Conservation (phyloP, 371 early-diverging fungal genomes). For the Smittium culicis region DNA sequence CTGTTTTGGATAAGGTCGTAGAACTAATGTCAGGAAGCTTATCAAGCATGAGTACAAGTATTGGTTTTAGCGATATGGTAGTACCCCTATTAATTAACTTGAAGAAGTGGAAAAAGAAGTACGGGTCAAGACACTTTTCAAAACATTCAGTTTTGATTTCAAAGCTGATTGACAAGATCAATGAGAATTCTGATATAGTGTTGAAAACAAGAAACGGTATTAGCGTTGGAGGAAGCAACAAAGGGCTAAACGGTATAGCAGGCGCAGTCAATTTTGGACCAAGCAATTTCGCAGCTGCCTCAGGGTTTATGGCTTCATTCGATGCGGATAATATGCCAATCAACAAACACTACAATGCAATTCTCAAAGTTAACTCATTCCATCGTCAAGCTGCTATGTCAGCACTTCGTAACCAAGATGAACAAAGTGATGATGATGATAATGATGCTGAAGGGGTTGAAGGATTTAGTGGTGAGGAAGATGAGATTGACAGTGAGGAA, state of each 20-base stretch:
- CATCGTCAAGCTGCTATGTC: conserved; percentile 31
- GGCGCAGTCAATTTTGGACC: conserved; percentile 48
- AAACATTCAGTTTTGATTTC: conserved; percentile 60
- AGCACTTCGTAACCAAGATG: conserved; percentile 20
- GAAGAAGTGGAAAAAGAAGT: conserved; percentile 41
- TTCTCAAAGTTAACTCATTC: conserved; percentile 36
- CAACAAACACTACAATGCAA: conserved; percentile 39
- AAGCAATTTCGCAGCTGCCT: conserved; percentile 46
- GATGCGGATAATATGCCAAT: conserved; percentile 43
- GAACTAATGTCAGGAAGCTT: too few species aligned
- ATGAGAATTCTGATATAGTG: conserved; percentile 60
- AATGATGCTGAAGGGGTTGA: neutral
- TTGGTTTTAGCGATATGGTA: too few species aligned
- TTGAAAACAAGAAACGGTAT: conserved; percentile 55
- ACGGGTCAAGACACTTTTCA: conserved; percentile 32
- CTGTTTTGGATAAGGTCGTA: too few species aligned
- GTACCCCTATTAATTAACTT: too few species aligned
- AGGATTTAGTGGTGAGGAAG: neutral
- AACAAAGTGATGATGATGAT: conserved; percentile 9
- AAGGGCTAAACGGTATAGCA: neutral
- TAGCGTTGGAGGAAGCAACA: too few species aligned
- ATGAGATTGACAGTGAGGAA: neutral
- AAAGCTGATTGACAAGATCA: conserved; percentile 63
- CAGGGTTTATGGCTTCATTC: conserved; percentile 39
- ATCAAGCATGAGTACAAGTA: too few species aligned